Evolutionary conservation across 306 rosid species (phyloP).

Genomic region (Vachellia collinsii): DNA sequence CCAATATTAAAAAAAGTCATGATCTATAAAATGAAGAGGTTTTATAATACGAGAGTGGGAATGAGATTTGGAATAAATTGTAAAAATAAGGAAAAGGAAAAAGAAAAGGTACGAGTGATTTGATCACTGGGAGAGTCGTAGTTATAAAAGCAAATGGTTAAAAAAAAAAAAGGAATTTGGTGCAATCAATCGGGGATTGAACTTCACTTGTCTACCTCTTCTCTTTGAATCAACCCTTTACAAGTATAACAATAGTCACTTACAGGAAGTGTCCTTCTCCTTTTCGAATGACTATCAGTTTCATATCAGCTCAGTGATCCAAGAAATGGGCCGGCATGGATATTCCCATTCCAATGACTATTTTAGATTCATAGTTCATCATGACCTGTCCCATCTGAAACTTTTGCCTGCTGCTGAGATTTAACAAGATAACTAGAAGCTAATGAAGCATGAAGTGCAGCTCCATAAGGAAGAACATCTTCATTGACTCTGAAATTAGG

Average conservation of each 20-base stretch:
- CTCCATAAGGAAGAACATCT: slow-evolving; percentile 76
- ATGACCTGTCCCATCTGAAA: slow-evolving; percentile 30
- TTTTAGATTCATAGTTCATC: slow-evolving; percentile 59
- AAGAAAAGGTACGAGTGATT: too few relatives aligned
- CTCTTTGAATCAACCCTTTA: neutral
- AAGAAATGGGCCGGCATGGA: neutral
- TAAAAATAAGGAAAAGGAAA: too few relatives aligned
- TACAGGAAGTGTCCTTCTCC: neutral
- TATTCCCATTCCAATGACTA: neutral
- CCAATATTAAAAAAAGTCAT: too few relatives aligned
- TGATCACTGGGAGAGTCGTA: too few relatives aligned
- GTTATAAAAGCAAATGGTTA: too few relatives aligned
- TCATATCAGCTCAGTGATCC: neutral
- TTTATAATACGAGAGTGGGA: too few relatives aligned
- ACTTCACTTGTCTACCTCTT: neutral
- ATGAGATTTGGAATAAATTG: too few relatives aligned
- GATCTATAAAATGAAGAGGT: too few relatives aligned
- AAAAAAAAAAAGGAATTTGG: too few relatives aligned
- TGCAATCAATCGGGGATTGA: too few relatives aligned
- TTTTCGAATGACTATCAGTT: neutral
- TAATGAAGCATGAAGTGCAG: slow-evolving; percentile 89
- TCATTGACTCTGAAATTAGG: slow-evolving; percentile 69
- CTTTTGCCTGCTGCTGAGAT: slow-evolving; percentile 38
- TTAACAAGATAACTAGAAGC: slow-evolving; percentile 64
- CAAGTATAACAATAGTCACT: neutral